Conservation (phyloP, 805 yeast genomes). For the Nakazawaea wyomingensis region DNA sequence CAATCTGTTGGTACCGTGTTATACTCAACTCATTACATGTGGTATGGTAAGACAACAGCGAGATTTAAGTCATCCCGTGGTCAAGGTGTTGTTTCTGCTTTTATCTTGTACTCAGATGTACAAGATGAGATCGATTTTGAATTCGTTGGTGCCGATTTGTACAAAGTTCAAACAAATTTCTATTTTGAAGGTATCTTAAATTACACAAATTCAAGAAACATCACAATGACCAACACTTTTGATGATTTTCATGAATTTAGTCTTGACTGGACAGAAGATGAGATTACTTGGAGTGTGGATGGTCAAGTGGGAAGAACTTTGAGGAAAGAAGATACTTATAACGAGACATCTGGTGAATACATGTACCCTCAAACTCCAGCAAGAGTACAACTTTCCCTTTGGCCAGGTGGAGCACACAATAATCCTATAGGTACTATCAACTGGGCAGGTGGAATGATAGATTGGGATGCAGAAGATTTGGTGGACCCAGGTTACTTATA, state of each 20-base stretch:
- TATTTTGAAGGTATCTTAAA: conserved; percentile 71
- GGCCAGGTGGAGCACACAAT: conserved; percentile 68
- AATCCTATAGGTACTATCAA: conserved; percentile 59
- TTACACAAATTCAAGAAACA: conserved; percentile 52
- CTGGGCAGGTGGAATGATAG: conserved; percentile 85
- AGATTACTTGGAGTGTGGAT: conserved; percentile 66
- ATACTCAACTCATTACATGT: conserved; percentile 71
- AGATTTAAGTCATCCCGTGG: conserved; percentile 68
- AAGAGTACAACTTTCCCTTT: conserved; percentile 63
- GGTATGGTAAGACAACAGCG: conserved; percentile 82
- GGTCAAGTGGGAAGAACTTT: conserved; percentile 65
- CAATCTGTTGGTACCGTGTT: conserved; percentile 71
- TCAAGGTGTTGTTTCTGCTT: conserved; percentile 79
- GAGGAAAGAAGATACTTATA: conserved; percentile 52
- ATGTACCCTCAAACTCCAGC: conserved; percentile 72
- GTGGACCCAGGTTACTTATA: conserved; percentile 76
- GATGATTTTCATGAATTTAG: conserved; percentile 69
- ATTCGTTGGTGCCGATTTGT: conserved; percentile 71
- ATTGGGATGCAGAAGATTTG: conserved; percentile 79
- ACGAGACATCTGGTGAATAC: conserved; percentile 53
- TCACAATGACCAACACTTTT: conserved; percentile 48
- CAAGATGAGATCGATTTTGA: conserved; percentile 91
- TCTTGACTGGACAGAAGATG: conserved; percentile 78
- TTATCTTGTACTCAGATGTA: conserved; percentile 74
- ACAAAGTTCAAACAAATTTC: conserved; percentile 68